These are phyloP conservation scores for Phaeosphaeria sp. DNA, from an alignment of 2,329 filamentous ascomycete genomes.

Conservation along the genomic window DNA sequence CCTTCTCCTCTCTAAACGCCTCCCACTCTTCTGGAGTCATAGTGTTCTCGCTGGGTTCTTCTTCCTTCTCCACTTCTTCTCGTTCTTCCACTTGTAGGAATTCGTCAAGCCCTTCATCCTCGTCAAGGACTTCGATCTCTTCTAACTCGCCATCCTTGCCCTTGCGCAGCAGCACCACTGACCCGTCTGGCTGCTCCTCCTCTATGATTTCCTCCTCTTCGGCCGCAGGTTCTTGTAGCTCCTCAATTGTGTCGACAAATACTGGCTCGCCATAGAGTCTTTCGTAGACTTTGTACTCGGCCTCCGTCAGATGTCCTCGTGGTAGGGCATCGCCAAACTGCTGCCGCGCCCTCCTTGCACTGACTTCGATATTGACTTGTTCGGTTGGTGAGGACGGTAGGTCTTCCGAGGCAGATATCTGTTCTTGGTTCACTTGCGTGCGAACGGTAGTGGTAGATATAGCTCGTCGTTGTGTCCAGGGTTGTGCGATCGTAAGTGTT, in stretches of 20 bases:
- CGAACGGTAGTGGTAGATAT: conserved; percentile 27
- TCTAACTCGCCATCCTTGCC: conserved; percentile 65
- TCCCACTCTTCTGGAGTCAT: conserved; percentile 45
- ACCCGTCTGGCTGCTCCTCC: conserved; percentile 38
- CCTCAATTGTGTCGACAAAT: conserved; percentile 66
- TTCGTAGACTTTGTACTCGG: conserved; percentile 78
- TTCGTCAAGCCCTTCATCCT: conserved; percentile 22
- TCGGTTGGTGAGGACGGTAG: conserved; percentile 21
- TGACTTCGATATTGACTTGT: conserved; percentile 59
- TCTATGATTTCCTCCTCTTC: conserved; percentile 54
- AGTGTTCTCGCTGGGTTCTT: conserved; percentile 22
- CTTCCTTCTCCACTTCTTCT: conserved; percentile 42
- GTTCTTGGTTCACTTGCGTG: conserved; percentile 19
- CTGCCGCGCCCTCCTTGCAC: conserved; percentile 75
- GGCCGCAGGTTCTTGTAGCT: conserved; percentile 50
- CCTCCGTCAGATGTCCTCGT: conserved; percentile 69
- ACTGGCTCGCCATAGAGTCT: conserved; percentile 78
- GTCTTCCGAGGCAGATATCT: conserved; percentile 1
- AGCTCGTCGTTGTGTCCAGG: conserved; percentile 24
- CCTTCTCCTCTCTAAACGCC: conserved; percentile 40
- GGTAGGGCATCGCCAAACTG: conserved; percentile 80
- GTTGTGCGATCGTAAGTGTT: conserved; percentile 11
- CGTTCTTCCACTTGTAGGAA: conserved; percentile 19
- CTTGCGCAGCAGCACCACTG: conserved; percentile 58
- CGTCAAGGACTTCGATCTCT: conserved; percentile 58